Base-by-base conservation (phyloP, 163 green algal genomes). In the Chlorella variabilis region DNA sequence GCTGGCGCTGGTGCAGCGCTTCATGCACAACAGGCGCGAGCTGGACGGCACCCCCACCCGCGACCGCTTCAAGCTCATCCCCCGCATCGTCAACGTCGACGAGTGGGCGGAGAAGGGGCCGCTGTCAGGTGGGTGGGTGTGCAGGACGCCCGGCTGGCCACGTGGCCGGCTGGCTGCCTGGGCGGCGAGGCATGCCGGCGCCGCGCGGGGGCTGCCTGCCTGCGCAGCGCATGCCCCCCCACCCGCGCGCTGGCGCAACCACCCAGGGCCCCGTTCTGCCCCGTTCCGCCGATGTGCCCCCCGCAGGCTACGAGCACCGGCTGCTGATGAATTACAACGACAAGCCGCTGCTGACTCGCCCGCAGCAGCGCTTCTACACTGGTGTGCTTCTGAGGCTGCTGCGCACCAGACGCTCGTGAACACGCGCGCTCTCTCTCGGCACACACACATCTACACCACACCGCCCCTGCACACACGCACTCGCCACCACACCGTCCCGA, bases 261-360 rank as follows among this genome's bases (percentile, higher is more conserved):
- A n/a, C n/a, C n/a, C n/a, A n/a, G n/a, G n/a, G n/a, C n/a, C 38
- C 27, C 31, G 23, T 67, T 65, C 45, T 75, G 61, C 49, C 62
- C 18, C 66, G 27, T 42, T 56, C 31, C 49, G 21, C 20, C 7
- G 17, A 7, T 62, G 0, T 2, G 11, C 21, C 4, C 23, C 4
- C 70, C 54, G 36, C 63, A 86, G 71, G 81, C 15, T 79, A 83
- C 65, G 94, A 98, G 87, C 80, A 93, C 61, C 87, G 90, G 36
- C 77, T 98, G 75, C 80, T 98, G 41, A 39, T 77, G 6, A 92
- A 83, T 45, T 98, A 98, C 89, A 96, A 97, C 62, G 93, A 96
- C 66, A 98, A 98, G 85, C 95, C 95, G 20, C 82, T 98, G 48
- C 84, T 98, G 15, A 95, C 93, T 2, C 89, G 92, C 3, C 95